Percentiles rank a stretch among this genome's conserved stretches.
phyloP scores from a whole-genome alignment of 2,329 filamentous ascomycete genomes.

The Cladophialophora carrionii region DNA sequence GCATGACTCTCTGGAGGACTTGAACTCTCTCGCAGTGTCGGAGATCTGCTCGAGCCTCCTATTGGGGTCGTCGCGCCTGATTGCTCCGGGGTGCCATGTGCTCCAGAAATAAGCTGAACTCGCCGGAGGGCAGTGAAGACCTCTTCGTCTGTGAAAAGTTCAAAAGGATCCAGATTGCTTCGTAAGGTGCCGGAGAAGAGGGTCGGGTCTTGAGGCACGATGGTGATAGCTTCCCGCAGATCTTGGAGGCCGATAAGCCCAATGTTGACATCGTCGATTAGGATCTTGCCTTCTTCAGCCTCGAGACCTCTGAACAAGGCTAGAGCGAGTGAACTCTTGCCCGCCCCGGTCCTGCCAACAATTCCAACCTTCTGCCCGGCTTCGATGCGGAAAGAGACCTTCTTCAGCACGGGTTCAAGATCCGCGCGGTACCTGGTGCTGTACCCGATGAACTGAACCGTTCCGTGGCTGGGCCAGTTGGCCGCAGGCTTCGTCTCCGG shows the following conservation, averaged over 20 bases:
- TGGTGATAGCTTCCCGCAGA: conserved; percentile 89
- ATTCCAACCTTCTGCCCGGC: conserved; percentile 93
- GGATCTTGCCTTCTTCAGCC: conserved; percentile 83
- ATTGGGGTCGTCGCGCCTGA: conserved; percentile 45
- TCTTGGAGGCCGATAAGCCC: conserved; percentile 89
- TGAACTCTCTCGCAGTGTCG: conserved; percentile 34
- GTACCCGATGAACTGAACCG: conserved; percentile 86
- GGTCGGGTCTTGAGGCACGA: conserved; percentile 85
- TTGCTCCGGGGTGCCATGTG: conserved; percentile 39
- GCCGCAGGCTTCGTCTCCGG: conserved; percentile 74
- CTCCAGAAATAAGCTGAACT: conserved; percentile 78
- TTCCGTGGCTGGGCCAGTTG: conserved; percentile 83
- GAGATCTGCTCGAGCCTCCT: conserved; percentile 40
- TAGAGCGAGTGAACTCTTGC: conserved; percentile 91
- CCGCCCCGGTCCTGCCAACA: conserved; percentile 91
- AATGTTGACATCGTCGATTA: conserved; percentile 91
- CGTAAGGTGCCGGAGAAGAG: conserved; percentile 41
- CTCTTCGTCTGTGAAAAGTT: conserved; percentile 83
- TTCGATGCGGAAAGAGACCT: conserved; percentile 82
- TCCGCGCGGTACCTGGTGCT: conserved; percentile 86
- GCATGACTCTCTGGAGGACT: conserved; percentile 34
- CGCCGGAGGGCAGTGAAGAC: conserved; percentile 84
- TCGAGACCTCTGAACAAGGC: conserved; percentile 93
- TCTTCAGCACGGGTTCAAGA: conserved; percentile 80
- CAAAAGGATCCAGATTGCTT: conserved; percentile 86